These are phyloP conservation scores for Oenanthe sinensis DNA, from an alignment of 129 eudicot species.

Conservation along the genomic window DNA sequence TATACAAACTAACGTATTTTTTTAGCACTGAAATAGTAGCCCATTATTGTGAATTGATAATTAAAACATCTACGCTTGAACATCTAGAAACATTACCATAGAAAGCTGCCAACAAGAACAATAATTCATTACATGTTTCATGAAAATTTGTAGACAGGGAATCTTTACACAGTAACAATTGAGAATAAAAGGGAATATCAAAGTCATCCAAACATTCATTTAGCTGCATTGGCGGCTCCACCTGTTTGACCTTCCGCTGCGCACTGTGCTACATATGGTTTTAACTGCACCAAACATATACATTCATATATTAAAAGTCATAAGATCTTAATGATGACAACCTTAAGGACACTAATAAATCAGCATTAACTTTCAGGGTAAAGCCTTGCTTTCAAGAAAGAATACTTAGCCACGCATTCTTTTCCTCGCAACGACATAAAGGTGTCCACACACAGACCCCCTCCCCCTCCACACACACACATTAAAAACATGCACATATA, in stretches of 20 bases:
- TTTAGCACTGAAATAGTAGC: too few species aligned
- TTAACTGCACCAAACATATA: neutral
- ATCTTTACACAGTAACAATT: neutral
- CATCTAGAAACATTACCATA: neutral
- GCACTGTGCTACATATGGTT: constrained; percentile 6
- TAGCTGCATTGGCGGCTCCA: neutral
- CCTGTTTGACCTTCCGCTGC: neutral
- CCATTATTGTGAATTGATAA: neutral
- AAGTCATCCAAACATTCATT: neutral
- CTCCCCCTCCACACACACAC: too few species aligned
- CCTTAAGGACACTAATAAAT: neutral
- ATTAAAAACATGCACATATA: too few species aligned
- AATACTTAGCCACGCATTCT: neutral
- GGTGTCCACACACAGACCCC: too few species aligned
- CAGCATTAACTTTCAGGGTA: neutral
- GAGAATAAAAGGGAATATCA: neutral
- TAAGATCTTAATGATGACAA: neutral
- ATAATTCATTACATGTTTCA: neutral
- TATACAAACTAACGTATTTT: too few species aligned
- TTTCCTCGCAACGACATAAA: neutral
- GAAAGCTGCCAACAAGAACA: neutral
- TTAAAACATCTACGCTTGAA: neutral
- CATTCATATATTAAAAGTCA: neutral
- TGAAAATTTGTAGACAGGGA: neutral
- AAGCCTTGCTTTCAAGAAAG: neutral